A percentile compares a stretch with the other conserved stretches of the same genome.
Evolutionary conservation across 2,329 filamentous ascomycete genomes (phyloP).

Genomic region (Paraconiothyrium brasiliense): DNA sequence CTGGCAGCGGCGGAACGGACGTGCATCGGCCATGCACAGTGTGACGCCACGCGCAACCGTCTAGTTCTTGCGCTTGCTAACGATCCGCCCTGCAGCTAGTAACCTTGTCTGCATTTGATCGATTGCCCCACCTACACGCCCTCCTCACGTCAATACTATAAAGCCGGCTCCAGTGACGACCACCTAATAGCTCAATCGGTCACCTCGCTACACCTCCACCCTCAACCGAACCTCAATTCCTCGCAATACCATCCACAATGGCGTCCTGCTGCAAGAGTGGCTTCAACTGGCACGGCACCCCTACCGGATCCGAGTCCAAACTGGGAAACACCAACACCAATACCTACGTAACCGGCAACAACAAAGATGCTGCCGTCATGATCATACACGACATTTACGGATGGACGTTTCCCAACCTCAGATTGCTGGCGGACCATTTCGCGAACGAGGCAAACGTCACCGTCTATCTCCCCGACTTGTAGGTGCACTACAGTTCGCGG

Average conservation of each 20-base stretch:
- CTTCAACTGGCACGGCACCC: slow-evolving; percentile 51
- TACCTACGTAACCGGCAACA: slow-evolving; percentile 56
- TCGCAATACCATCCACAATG: slow-evolving; percentile 27
- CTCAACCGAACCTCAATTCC: not conserved
- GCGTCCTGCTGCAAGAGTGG: slow-evolving; percentile 47
- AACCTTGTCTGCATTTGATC: not conserved
- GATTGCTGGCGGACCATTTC: slow-evolving; percentile 59
- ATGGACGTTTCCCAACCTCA: slow-evolving; percentile 58
- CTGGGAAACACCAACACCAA: slow-evolving; percentile 45
- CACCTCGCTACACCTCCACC: not conserved
- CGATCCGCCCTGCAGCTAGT: not conserved
- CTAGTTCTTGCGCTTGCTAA: not conserved
- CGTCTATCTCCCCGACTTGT: slow-evolving; percentile 58
- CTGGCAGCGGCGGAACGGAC: too few relatives aligned
- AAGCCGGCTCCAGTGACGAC: not conserved
- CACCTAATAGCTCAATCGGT: not conserved
- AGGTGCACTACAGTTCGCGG: slow-evolving; percentile 14
- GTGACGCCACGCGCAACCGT: not conserved
- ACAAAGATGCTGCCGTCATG: slow-evolving; percentile 57
- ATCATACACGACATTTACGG: slow-evolving; percentile 58
- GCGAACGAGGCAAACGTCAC: slow-evolving; percentile 57
- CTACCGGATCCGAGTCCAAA: slow-evolving; percentile 49
- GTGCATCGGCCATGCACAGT: too few relatives aligned
- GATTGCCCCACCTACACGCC: not conserved
- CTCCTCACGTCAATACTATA: slow-evolving; percentile 5